Evolutionary conservation across 768 basidiomycete species (phyloP).

Genomic region (Leccinellum luteum): DNA sequence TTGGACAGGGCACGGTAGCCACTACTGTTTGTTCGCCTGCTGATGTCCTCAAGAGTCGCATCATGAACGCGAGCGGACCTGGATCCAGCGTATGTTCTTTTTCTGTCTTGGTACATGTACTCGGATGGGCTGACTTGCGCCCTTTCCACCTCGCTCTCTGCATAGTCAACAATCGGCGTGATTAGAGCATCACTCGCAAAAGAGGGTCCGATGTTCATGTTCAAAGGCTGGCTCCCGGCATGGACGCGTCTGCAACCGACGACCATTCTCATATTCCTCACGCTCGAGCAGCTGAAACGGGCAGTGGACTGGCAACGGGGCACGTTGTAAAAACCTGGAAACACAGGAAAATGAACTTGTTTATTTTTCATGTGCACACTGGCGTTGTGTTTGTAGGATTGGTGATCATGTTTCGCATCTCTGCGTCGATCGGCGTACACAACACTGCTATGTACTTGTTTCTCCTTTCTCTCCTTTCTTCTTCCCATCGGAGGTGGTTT

Average conservation of each 20-base stretch:
- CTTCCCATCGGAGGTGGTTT: background rate
- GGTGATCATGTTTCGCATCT: background rate
- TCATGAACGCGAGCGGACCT: conserved; percentile 86
- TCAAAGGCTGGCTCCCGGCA: conserved; percentile 89
- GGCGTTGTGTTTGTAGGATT: background rate
- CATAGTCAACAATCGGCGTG: conserved; percentile 65
- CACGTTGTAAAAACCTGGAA: conserved; percentile 13
- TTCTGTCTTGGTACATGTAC: background rate
- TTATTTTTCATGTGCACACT: background rate
- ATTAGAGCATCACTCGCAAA: conserved; percentile 64
- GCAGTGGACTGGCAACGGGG: conserved; percentile 58
- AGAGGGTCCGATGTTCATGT: conserved; percentile 88
- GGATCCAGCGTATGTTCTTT: conserved; percentile 61
- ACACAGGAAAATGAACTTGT: background rate
- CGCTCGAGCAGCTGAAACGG: conserved; percentile 78
- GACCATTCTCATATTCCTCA: conserved; percentile 85
- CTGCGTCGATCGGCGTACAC: no score
- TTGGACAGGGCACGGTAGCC: conserved; percentile 72
- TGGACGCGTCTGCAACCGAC: conserved; percentile 86
- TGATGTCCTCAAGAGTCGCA: conserved; percentile 84
- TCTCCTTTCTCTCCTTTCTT: background rate
- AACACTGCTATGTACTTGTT: background rate
- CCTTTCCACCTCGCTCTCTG: background rate
- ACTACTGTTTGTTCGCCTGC: conserved; percentile 89
- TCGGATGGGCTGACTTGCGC: background rate